Percentiles rank a stretch among this genome's conserved stretches.
Evolutionary conservation across 2,329 filamentous ascomycete species (phyloP).

Genomic region (Ophiocordyceps camponoti-leonardi): DNA sequence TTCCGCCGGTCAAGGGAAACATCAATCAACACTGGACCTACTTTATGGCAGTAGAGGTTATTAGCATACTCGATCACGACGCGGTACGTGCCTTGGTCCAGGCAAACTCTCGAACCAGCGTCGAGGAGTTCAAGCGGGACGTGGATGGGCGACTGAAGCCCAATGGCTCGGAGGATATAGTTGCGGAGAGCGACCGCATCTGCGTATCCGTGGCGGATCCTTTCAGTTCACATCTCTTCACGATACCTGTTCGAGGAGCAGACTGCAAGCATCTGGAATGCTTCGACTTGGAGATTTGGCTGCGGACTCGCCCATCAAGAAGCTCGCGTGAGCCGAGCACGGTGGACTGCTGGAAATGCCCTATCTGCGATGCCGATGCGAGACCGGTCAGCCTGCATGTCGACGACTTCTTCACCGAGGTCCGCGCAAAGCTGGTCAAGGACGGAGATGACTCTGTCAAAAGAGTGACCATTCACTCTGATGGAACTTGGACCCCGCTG

Average conservation of each 20-base stretch:
- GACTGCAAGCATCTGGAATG: slow-evolving; percentile 67
- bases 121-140: slow-evolving; percentile 30
- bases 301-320: slow-evolving; percentile 44
- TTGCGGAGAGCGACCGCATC: slow-evolving; percentile 38
- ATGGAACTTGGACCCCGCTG: slow-evolving; percentile 17
- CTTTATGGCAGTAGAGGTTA: slow-evolving; percentile 51
- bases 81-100: slow-evolving; percentile 22
- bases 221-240: slow-evolving; percentile 47
- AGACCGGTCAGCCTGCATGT: slow-evolving; percentile 53
- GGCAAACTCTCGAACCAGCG: slow-evolving; percentile 19
- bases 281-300: slow-evolving; percentile 75
- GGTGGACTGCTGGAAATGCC: slow-evolving; percentile 70
- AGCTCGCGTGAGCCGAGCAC: slow-evolving; percentile 29
- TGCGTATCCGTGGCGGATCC: slow-evolving; percentile 46
- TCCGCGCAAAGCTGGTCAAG: slow-evolving; percentile 34
- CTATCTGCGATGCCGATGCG: slow-evolving; percentile 63
- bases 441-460: slow-evolving; percentile 9
- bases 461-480: slow-evolving; percentile 10
- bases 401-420: slow-evolving; percentile 54
- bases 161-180: slow-evolving; percentile 36
- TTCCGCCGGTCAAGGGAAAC: slow-evolving; percentile 12
- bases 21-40: slow-evolving; percentile 17
- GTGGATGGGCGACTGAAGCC: slow-evolving; percentile 34
- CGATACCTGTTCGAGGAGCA: slow-evolving; percentile 52
- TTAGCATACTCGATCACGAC: slow-evolving; percentile 37